phyloP scores from a whole-genome alignment of 2,329 filamentous ascomycete genomes.

The Penicillium nordicum region DNA sequence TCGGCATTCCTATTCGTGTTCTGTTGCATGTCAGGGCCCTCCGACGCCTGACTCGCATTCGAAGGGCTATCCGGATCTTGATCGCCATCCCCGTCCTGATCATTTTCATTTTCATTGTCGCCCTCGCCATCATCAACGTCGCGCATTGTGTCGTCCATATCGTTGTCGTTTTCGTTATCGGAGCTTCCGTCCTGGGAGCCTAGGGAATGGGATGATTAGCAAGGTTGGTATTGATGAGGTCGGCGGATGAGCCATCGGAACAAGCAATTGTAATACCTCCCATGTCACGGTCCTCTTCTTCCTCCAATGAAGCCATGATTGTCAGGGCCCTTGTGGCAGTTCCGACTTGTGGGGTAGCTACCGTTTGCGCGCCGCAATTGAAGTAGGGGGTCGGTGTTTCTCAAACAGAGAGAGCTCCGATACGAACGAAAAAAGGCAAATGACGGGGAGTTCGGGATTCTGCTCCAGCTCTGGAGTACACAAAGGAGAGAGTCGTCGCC shows the following conservation, averaged over 20 bases:
- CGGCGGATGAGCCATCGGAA: slow-evolving; percentile 7
- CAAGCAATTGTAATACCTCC: slow-evolving; percentile 28
- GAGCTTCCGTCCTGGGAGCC: slow-evolving; percentile 50
- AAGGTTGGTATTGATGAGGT: background rate
- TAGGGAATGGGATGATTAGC: slow-evolving; percentile 17
- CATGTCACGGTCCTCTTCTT: slow-evolving; percentile 44
- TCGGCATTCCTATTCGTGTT: slow-evolving; percentile 47
- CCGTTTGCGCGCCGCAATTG: slow-evolving; percentile 1
- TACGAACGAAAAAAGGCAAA: background rate
- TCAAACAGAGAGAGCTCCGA: background rate
- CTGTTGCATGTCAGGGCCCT: slow-evolving; percentile 35
- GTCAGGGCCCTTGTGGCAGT: background rate
- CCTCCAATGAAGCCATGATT: slow-evolving; percentile 34
- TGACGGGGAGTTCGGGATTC: background rate
- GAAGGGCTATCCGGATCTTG: slow-evolving; percentile 40
- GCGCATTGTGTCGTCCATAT: slow-evolving; percentile 44
- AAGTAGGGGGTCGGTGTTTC: background rate
- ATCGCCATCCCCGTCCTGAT: slow-evolving; percentile 25
- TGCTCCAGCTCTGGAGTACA: background rate
- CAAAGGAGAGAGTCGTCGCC: background rate
- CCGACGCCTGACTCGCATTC: slow-evolving; percentile 40
- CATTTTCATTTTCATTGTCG: slow-evolving; percentile 27
- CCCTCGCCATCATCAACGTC: slow-evolving; percentile 42
- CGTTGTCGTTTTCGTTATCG: slow-evolving; percentile 40
- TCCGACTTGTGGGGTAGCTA: background rate